phyloP scores from a whole-genome alignment of 768 basidiomycete species.

The Cystobasidium ongulense region DNA sequence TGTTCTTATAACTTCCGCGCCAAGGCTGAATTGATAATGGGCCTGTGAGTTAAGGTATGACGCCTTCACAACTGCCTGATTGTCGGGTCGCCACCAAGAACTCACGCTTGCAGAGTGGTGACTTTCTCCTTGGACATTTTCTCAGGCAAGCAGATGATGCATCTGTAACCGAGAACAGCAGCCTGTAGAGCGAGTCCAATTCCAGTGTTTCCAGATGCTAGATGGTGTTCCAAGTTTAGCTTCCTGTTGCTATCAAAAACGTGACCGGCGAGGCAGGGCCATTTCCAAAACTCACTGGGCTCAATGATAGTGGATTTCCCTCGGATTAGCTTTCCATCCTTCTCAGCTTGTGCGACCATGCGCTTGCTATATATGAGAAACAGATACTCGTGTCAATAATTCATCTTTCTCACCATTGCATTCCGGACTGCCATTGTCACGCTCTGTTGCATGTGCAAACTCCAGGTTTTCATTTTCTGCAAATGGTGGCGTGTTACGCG shows the following conservation, averaged over 20 bases:
- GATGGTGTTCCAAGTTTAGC: not conserved
- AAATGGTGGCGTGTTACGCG: not conserved
- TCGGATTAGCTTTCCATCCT: slow-evolving; percentile 70
- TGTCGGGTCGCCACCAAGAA: not conserved
- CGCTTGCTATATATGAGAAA: too few relatives aligned
- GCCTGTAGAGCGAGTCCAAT: slow-evolving; percentile 84
- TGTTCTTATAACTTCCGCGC: slow-evolving; percentile 89
- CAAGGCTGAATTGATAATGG: slow-evolving; percentile 19
- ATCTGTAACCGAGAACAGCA: slow-evolving; percentile 66
- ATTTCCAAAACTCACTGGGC: slow-evolving; percentile 59
- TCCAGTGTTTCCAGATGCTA: slow-evolving; percentile 40
- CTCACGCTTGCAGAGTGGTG: slow-evolving; percentile 77
- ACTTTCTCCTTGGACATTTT: slow-evolving; percentile 98
- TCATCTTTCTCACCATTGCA: slow-evolving; percentile 3
- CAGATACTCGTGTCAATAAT: too few relatives aligned
- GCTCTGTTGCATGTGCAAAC: not conserved
- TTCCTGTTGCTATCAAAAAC: not conserved
- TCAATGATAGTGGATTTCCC: slow-evolving; percentile 89
- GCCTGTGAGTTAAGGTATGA: not conserved
- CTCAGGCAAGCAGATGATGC: slow-evolving; percentile 56
- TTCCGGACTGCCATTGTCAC: too few relatives aligned
- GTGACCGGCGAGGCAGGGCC: too few relatives aligned
- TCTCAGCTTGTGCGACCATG: slow-evolving; percentile 93
- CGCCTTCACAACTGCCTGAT: not conserved
- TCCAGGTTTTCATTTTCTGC: too few relatives aligned